Base-by-base conservation (phyloP, 129 eudicot species). In the Cynara cardunculus region DNA sequence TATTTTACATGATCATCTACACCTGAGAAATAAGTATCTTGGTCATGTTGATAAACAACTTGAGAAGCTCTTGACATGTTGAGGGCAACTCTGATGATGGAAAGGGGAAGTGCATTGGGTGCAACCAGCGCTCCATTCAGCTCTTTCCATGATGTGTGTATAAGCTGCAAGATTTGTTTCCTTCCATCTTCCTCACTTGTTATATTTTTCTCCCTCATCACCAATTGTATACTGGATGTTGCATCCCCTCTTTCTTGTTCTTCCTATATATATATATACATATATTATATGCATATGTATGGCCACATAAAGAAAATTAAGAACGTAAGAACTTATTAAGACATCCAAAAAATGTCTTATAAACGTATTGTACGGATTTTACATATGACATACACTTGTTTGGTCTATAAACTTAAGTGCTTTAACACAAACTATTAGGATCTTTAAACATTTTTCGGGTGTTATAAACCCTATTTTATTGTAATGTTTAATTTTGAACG, bases 21-120 rank as follows among this genome's bases (percentile, higher is more conserved):
- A 53, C 85, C 81, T 0, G 86, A 88, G 37, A 83, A 85, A 37
- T 88, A 88, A 76, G 77, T 66, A 67, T 74, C 75, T 34, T 81
- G 87, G 1, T 88, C 86, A 74, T 88, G 92, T 67, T 86, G 88
- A 86, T 88, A 88, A 44, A 88, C 86, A 49, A 86, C 89, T 86
- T 88, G 88, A 34, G 92, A 88, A 80, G 92, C 85, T 83, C 89
- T 78, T 13, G 92, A 78, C 92, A 88, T 86, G 82, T 88, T 86
- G 7, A 86, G 80, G 27, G 86, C 75, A 31, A 85, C 86, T 74
- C 31, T 81, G 28, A 83, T 71, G 66, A 88, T 78, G 18, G 89
- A 75, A 56, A 78, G 39, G 22, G 92, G 92, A 82, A 88, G 49
- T n/a, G 39, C 66, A n/a, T 86, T 86, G n/a, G 77, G 65, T 1